Base-by-base conservation (phyloP, 768 basidiomycete genomes). In the Suillus plorans region DNA sequence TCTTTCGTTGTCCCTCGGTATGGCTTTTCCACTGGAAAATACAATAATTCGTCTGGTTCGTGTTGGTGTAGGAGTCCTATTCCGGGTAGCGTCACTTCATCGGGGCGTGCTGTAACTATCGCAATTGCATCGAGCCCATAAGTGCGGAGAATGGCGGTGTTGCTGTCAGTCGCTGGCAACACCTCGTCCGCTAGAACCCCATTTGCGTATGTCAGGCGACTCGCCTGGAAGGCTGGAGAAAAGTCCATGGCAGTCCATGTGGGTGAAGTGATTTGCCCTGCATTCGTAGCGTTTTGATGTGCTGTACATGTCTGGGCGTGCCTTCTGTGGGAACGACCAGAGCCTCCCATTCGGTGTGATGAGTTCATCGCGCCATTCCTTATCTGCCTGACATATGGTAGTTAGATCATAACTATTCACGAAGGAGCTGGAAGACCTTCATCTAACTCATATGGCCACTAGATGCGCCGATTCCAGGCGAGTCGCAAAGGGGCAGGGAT, bases 1-100 rank as follows among this genome's bases (percentile, higher is more conserved):
- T 67, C 72, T 72, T 20, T 71, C 71, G 59, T 69, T 70, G 20
- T 73, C 69, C 72, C 63, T 73, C 28, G 66, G 68, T 72, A 55
- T n/a, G 65, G 16, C 4, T 20, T 31, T 10, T 53, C 18, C 10
- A 20, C 18, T n/a, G 20, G 12, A n/a, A 10, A n/a, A 36, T 16
- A 18, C 25, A 52, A 25, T 2, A 28, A 28, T 13, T 14, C 12
- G 14, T 56, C 34, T 14, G 34, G 6, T 36, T 13, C 20, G 3
- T n/a, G 20, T 20, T 36, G 34, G 20, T n/a, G 3, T 12, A 20
- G 20, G 12, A n/a, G 31, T 36, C 31, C 53, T 12, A 36, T n/a
- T 36, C 34, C 12, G n/a, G 2, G 31, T 53, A 18, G 50, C 7
- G 20, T n/a, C 20, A n/a, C 20, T 13, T 13, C 20, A 36, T n/a